Base-by-base conservation (phyloP, 441 rosid genomes). In the Sinapis alba region DNA sequence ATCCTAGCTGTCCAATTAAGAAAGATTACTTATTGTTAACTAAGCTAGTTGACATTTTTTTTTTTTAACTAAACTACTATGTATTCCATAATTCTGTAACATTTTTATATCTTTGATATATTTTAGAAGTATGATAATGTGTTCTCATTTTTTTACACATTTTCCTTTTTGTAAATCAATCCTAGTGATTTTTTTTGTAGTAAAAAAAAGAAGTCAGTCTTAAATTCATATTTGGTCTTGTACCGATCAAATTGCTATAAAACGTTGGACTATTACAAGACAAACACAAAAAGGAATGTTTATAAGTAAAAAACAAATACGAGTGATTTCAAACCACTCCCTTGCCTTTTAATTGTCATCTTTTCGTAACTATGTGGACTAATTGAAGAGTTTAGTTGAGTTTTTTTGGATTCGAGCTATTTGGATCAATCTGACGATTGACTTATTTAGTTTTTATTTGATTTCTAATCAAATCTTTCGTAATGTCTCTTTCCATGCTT, bases 261-360 rank as follows among this genome's bases (percentile, higher is more conserved):
- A 62, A 51, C 19, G 74, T 62, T 41, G 16, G 51, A 36, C 12
- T 62, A 69, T 78, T 62, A 78, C 36, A 73, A 62, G 81, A 78
- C 78, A 78, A 78, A 58, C 75, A 78, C 68, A 78, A 53, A 53
- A 53, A 26, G 71, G 67, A 69, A 69, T 73, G 63, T 68, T 68
- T 32, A 57, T 62, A 73, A 23, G 68, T 41, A 27, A 12, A 43
- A 72, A 41, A 41, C 53, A 66, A 53, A 41, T 9, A 62, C 54
- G 43, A 28, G n/a, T 61, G 74, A 67, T 67, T 71, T 38, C 26
- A 69, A 78, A 78, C 81, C 78, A 78, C 81, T 78, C 81, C 81
- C 62, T 63, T 73, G 66, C 72, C 66, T 73, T 78, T 78, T 73
- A 78, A 73, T 58, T 78, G 81, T 78, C 81, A 78, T 73, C 71